Evolutionary conservation across 768 basidiomycete species (phyloP).

Genomic region (Tricholoma terreum): DNA sequence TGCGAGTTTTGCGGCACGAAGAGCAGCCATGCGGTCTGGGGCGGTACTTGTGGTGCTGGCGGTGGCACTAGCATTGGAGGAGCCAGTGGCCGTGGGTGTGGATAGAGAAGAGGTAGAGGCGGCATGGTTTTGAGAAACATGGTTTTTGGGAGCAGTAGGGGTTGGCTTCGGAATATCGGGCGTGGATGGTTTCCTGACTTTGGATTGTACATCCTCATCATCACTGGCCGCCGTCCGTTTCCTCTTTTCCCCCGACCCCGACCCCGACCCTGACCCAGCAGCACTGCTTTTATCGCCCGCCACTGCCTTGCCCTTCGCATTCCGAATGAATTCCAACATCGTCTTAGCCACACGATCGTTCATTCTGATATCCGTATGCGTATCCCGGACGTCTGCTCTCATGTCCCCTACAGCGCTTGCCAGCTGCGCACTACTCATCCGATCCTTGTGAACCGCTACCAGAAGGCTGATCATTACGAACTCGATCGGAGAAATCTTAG

Average conservation of each 20-base stretch:
- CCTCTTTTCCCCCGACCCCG: constrained; percentile 13
- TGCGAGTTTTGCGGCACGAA: constrained; percentile 19
- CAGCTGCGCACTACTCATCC: constrained; percentile 36
- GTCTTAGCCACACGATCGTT: constrained; percentile 55
- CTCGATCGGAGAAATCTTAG: constrained; percentile 66
- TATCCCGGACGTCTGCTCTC: constrained; percentile 48
- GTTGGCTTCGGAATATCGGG: not conserved
- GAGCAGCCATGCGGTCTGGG: constrained; percentile 21
- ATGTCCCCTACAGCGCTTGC: constrained; percentile 45
- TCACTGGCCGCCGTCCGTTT: constrained; percentile 13
- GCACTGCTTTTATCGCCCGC: constrained; percentile 11
- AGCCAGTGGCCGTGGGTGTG: not conserved
- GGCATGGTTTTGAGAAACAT: not conserved
- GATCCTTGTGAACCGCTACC: constrained; percentile 45
- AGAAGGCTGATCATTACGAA: constrained; percentile 56
- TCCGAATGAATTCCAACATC: constrained; percentile 49
- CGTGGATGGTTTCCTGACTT: not conserved
- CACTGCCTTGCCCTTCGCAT: constrained; percentile 15
- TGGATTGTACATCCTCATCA: constrained; percentile 7
- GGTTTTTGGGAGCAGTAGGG: not conserved
- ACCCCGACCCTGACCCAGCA: not conserved
- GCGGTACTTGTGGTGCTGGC: not conserved
- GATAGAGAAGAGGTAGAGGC: not conserved
- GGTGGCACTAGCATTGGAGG: not conserved
- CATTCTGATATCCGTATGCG: constrained; percentile 62